Percentiles rank a stretch among this genome's conserved stretches.
These are phyloP conservation scores for Lasiosphaeria ovina DNA, from an alignment of 495 filamentous ascomycete species.

Conservation along the genomic window DNA sequence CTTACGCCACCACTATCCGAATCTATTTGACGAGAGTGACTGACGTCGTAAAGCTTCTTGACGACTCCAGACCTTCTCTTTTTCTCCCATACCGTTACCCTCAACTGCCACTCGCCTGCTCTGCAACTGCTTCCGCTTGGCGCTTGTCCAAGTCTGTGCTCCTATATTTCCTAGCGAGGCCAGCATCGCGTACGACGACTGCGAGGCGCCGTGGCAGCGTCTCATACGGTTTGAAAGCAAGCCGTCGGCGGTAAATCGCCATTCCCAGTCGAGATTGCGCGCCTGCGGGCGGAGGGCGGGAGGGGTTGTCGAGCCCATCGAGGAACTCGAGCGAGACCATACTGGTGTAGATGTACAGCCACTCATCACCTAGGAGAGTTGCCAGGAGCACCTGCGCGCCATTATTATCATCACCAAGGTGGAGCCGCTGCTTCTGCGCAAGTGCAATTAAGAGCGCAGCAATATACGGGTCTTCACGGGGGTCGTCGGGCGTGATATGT, in stretches of 20 bases:
- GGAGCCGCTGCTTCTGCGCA: not conserved
- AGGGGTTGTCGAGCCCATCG: not conserved
- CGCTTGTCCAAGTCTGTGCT: constrained; percentile 7
- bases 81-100: constrained; percentile 12
- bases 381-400: not conserved
- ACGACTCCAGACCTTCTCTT: too few relatives aligned
- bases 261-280: constrained; percentile 1
- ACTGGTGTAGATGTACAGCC: not conserved
- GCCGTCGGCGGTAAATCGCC: not conserved
- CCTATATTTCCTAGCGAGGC: constrained; percentile 1
- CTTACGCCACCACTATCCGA: too few relatives aligned
- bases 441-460: constrained; percentile 4
- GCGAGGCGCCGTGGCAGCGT: not conserved
- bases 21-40: constrained; percentile 8
- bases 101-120: constrained; percentile 14
- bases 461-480: constrained; percentile 3
- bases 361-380: not conserved
- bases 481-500: constrained; percentile 2
- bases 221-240: not conserved
- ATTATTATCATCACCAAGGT: constrained; percentile 1
- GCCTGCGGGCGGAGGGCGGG: constrained; percentile 1
- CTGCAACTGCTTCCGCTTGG: constrained; percentile 11
- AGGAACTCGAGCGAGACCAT: not conserved
- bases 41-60: constrained; percentile 1
- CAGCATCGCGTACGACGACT: constrained; percentile 4